phyloP scores from a whole-genome alignment of 148 eudicot genomes.

The Fagopyrum esculentum region DNA sequence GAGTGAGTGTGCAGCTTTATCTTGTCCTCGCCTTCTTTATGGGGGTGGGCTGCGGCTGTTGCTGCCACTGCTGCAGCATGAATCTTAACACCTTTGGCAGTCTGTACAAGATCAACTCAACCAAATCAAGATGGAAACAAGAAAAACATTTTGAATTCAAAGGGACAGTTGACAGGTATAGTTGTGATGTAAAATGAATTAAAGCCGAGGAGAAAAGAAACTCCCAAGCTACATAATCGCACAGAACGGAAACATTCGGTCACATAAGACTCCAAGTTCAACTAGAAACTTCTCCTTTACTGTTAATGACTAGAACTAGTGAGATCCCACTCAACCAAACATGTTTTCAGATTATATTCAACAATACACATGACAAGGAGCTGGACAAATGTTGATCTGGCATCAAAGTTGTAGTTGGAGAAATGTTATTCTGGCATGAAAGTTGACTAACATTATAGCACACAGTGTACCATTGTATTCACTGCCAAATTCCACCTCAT shows the following conservation, averaged over 20 bases:
- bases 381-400: not conserved
- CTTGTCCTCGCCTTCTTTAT: constrained; percentile 86
- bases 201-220: too few species aligned
- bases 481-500: not conserved
- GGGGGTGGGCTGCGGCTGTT: constrained; percentile 45
- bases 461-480: not conserved
- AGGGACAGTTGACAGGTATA: not conserved
- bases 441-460: not conserved
- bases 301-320: not conserved
- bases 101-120: constrained; percentile 32
- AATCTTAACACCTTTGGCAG: constrained; percentile 83
- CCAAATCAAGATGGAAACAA: constrained; percentile 10
- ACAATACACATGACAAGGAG: not conserved
- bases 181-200: not conserved
- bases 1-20: constrained; percentile 91
- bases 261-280: not conserved
- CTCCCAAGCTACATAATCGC: not conserved
- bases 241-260: constrained; percentile 7
- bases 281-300: not conserved
- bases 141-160: not conserved
- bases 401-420: not conserved
- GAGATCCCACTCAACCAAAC: not conserved
- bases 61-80: constrained; percentile 93
- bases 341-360: not conserved
- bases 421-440: not conserved